These are phyloP conservation scores for Morella rubra DNA, from an alignment of 306 rosid species.

Conservation along the genomic window DNA sequence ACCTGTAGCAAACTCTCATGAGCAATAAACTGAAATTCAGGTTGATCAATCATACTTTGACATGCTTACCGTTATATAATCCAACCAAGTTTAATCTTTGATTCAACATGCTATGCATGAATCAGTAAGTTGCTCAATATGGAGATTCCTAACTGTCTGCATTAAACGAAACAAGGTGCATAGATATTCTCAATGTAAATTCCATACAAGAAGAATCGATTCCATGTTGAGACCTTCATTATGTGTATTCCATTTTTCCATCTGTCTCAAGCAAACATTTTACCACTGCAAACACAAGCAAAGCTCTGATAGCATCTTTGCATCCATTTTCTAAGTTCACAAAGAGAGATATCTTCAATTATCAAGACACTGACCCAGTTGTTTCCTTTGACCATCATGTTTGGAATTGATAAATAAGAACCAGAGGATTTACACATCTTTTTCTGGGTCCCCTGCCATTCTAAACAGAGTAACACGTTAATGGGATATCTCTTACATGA, in stretches of 20 bases:
- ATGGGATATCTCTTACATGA: not conserved
- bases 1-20: conserved; percentile 5
- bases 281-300: not conserved
- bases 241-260: too few species aligned
- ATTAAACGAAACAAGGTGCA: not conserved
- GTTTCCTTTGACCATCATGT: not conserved
- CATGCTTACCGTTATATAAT: not conserved
- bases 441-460: not conserved
- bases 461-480: not conserved
- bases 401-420: not conserved
- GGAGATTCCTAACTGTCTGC: not conserved
- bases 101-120: not conserved
- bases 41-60: not conserved
- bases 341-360: not conserved
- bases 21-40: not conserved
- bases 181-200: not conserved
- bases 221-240: not conserved
- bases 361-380: not conserved
- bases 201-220: not conserved
- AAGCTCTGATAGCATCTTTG: not conserved
- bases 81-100: not conserved
- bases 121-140: conserved; percentile 6
- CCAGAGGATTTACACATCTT: not conserved
- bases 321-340: not conserved
- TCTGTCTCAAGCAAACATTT: too few species aligned